Conservation (phyloP, 345 rosid genomes). For the Salix caprea region DNA sequence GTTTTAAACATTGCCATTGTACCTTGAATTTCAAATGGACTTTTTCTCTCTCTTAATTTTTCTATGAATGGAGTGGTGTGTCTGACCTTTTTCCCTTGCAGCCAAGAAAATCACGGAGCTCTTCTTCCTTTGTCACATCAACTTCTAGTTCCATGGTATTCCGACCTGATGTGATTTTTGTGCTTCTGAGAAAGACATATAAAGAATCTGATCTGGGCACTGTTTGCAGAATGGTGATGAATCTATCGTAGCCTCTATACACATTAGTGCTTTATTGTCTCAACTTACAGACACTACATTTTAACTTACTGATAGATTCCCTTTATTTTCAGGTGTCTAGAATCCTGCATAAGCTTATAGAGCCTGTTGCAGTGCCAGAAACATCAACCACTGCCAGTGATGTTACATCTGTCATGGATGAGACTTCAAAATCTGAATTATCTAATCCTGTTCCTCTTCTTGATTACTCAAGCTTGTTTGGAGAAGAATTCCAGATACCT, state of each 20-base stretch:
- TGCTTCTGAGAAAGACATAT: slow-evolving; percentile 62
- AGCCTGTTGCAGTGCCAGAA: slow-evolving; percentile 41
- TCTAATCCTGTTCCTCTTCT: slow-evolving; percentile 30
- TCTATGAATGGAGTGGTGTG: not conserved
- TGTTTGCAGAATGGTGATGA: slow-evolving; percentile 59
- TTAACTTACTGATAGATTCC: slow-evolving; percentile 10
- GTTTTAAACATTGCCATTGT: not conserved
- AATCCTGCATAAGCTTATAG: slow-evolving; percentile 52
- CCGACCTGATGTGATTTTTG: slow-evolving; percentile 57
- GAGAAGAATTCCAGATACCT: slow-evolving; percentile 55
- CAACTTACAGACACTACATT: slow-evolving; percentile 1
- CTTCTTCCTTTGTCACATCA: slow-evolving; percentile 36
- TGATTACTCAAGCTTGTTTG: slow-evolving; percentile 70
- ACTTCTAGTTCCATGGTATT: slow-evolving; percentile 51
- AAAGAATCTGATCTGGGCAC: slow-evolving; percentile 54
- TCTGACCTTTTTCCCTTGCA: slow-evolving; percentile 24
- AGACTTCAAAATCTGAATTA: slow-evolving; percentile 37
- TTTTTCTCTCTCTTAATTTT: not conserved
- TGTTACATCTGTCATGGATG: slow-evolving; percentile 38
- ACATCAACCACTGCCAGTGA: slow-evolving; percentile 28
- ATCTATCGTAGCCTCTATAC: slow-evolving; percentile 12
- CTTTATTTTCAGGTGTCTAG: slow-evolving; percentile 49
- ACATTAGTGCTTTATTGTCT: slow-evolving; percentile 13
- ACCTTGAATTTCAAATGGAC: not conserved
- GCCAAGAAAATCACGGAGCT: slow-evolving; percentile 67